Evolutionary conservation across 2,329 filamentous ascomycete genomes (phyloP).

Genomic region (Fusarium oxysporum): DNA sequence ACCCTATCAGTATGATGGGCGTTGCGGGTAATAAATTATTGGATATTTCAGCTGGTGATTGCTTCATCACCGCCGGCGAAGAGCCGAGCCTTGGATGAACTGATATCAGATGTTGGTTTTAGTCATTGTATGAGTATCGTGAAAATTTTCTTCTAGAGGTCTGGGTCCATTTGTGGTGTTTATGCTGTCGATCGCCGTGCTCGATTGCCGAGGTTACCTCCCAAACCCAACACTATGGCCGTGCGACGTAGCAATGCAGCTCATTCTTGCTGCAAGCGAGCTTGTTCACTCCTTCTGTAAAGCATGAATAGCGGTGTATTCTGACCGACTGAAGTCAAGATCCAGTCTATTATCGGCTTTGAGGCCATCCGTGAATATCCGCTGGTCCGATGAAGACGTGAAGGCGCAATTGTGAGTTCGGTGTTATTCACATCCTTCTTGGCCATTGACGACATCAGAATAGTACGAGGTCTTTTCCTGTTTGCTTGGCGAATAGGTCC

Average conservation of each 20-base stretch:
- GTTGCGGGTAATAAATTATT: fast-evolving
- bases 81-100: background rate
- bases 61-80: conserved; percentile 1
- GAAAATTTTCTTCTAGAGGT: background rate
- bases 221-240: background rate
- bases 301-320: background rate
- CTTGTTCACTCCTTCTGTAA: fast-evolving
- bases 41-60: background rate
- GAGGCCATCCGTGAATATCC: background rate
- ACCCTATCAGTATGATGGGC: fast-evolving
- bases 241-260: background rate
- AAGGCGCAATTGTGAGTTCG: background rate
- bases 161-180: background rate
- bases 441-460: background rate
- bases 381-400: background rate
- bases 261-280: background rate
- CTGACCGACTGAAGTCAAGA: background rate
- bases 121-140: background rate
- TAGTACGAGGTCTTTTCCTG: conserved; percentile 8
- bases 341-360: background rate
- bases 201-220: background rate
- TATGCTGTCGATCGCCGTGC: background rate
- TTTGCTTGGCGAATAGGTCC: conserved; percentile 17
- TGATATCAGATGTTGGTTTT: background rate
- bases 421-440: background rate